Base-by-base conservation (phyloP, 345 rosid species). In the Raphanus raphanistrum region DNA sequence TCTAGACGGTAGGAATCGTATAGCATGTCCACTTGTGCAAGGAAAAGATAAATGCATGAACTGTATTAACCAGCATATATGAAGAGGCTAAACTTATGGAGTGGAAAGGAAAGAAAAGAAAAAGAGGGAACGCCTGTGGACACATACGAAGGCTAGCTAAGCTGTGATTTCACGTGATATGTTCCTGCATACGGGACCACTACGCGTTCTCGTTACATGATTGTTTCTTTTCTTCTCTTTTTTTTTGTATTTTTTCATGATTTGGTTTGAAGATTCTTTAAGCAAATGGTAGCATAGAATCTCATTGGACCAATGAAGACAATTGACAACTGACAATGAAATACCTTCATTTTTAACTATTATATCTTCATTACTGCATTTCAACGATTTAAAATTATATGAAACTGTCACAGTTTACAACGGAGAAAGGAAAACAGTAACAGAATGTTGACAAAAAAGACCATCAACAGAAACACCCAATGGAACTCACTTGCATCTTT, bases 131-230 rank as follows among this genome's bases (percentile, higher is more conserved):
- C 36, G 61, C 26, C 17, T 70, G 76, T 43, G 76, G 75, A 75
- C 78, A 68, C 48, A 58, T 4, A 25, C 83, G 86, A 81, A 82
- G 29, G 59, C 45, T 35, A 70, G 59, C 43, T 45, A 75, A 66
- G 54, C 80, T 83, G 84, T 80, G 85, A 68, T 59, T 79, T 85
- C 90, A 87, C 90, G 88, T 86, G 93, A 81, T 74, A 36, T 86
- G 88, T 86, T 82, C 72, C 27, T 79, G 77, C 29, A 21, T 4
- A 71, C 75, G 86, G 93, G 88, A 79, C 90, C 84, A 82, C 79
- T 69, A 63, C 54, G 74, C 52, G 73, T 75, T 32, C 68, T 69
- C 63, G 13, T 50, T 70, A 76, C 83, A 86, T 87, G 82, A 86
- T 85, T 82, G 76, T 70, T 82, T 66, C 62, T 32, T 63, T 7